A percentile compares a stretch with the other conserved stretches of the same genome.
These are phyloP conservation scores for Fomitopsis pinicola DNA, from an alignment of 1,284 basidiomycete genomes.

Conservation along the genomic window DNA sequence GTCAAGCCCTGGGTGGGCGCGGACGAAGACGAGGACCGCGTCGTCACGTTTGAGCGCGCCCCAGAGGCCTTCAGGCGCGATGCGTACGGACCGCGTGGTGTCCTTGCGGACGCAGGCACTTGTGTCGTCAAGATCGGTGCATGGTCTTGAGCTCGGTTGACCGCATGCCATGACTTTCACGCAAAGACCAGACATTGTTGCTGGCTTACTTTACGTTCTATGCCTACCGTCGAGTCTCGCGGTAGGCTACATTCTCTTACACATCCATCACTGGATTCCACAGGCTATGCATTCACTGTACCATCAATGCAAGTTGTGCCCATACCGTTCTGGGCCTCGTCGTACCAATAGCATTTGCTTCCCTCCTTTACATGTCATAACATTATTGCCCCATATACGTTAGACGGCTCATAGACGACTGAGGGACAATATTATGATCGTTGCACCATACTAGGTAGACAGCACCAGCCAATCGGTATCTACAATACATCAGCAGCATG, in stretches of 20 bases:
- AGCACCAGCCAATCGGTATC: no score
- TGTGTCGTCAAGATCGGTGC: constrained; percentile 30
- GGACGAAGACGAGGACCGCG: constrained; percentile 34
- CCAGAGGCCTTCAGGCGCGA: constrained; percentile 43
- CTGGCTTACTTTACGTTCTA: not conserved
- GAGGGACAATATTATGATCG: not conserved
- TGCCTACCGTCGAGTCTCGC: not conserved
- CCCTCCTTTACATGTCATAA: not conserved
- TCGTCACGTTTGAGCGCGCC: constrained; percentile 56
- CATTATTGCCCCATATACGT: not conserved
- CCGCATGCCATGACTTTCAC: not conserved
- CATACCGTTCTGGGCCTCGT: not conserved
- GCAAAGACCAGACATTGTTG: not conserved
- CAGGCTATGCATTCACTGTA: not conserved
- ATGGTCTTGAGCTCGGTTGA: constrained; percentile 5
- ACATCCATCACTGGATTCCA: not conserved
- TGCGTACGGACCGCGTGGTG: constrained; percentile 21
- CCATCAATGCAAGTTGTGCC: not conserved
- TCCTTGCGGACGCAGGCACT: constrained; percentile 30
- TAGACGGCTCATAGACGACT: constrained; percentile 1
- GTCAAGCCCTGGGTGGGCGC: constrained; percentile 22
- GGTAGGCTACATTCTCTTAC: not conserved
- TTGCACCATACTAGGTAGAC: not conserved
- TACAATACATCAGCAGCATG: not conserved
- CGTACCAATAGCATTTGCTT: not conserved